These are phyloP conservation scores for Claviceps pazoutovae DNA, from an alignment of 2,329 filamentous ascomycete species.

Conservation along the genomic window DNA sequence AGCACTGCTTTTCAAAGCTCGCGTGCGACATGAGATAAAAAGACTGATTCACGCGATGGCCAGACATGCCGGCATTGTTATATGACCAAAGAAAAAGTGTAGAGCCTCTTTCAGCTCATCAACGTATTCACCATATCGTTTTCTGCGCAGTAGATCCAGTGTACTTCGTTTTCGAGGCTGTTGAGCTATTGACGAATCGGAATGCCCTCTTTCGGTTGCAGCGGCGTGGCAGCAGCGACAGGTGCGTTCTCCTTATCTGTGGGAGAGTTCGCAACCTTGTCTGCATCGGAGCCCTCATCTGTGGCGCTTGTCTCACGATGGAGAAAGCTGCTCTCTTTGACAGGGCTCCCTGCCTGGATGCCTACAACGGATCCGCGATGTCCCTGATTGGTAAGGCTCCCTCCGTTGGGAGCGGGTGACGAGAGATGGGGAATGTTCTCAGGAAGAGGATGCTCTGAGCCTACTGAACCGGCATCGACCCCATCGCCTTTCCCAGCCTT, in stretches of 20 bases:
- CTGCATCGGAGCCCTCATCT: constrained; percentile 28
- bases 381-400: constrained; percentile 21
- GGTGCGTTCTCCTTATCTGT: constrained; percentile 27
- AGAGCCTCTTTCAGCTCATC: background rate
- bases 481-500: constrained; percentile 95
- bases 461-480: constrained; percentile 84
- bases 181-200: constrained; percentile 46
- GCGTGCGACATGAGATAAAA: background rate
- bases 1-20: constrained; percentile 7
- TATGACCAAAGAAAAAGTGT: background rate
- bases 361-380: constrained; percentile 28
- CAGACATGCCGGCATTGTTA: background rate
- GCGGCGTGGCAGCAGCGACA: constrained; percentile 11
- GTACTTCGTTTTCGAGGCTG: background rate
- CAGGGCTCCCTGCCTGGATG: constrained; percentile 57
- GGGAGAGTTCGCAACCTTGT: constrained; percentile 2
- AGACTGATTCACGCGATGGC: background rate
- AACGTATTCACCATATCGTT: background rate
- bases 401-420: constrained; percentile 39
- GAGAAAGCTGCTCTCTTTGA: constrained; percentile 82
- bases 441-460: constrained; percentile 84
- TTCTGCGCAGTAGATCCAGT: too few species aligned
- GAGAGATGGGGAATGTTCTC: constrained; percentile 89
- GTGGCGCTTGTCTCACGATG: constrained; percentile 61
- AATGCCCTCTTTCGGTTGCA: constrained; percentile 29